phyloP scores from a whole-genome alignment of 805 yeast genomes.

The Metschnikowia arizonensis region DNA sequence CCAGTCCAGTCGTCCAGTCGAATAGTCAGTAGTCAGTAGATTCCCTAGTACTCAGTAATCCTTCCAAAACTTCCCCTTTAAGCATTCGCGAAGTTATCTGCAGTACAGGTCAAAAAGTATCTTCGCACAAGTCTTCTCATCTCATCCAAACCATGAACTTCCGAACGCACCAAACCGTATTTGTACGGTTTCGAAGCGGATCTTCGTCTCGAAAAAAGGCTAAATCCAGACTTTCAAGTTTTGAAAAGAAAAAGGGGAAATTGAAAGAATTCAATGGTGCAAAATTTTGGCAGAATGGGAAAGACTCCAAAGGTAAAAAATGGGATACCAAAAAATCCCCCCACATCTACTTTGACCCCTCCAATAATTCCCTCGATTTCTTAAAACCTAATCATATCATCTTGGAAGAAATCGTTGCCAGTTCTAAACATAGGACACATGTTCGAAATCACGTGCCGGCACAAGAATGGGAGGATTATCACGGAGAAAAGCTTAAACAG shows the following conservation, averaged over 20 bases:
- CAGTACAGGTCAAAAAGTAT: no score
- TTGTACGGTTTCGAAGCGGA: slow-evolving; percentile 1
- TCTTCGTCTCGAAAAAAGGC: neutral
- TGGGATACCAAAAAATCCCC: no score
- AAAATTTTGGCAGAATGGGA: neutral
- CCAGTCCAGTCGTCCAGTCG: no score
- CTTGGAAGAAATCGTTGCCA: slow-evolving; percentile 7
- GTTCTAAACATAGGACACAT: slow-evolving; percentile 5
- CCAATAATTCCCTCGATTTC: slow-evolving; percentile 14
- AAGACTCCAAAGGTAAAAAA: no score
- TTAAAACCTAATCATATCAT: slow-evolving; percentile 8
- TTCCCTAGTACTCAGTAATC: no score
- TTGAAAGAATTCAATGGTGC: no score
- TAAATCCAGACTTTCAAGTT: no score
- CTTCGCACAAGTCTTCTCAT: no score
- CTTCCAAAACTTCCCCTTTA: no score
- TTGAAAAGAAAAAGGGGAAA: no score
- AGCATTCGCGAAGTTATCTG: no score
- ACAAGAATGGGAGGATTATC: slow-evolving; percentile 8
- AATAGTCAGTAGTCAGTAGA: no score
- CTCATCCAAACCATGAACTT: neutral
- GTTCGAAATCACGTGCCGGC: slow-evolving; percentile 12
- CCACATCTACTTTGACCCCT: slow-evolving; percentile 15
- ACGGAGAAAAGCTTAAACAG: slow-evolving; percentile 3
- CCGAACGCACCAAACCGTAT: neutral